Evolutionary conservation across 345 rosid genomes (phyloP).

Genomic region (Aquilaria sinensis): DNA sequence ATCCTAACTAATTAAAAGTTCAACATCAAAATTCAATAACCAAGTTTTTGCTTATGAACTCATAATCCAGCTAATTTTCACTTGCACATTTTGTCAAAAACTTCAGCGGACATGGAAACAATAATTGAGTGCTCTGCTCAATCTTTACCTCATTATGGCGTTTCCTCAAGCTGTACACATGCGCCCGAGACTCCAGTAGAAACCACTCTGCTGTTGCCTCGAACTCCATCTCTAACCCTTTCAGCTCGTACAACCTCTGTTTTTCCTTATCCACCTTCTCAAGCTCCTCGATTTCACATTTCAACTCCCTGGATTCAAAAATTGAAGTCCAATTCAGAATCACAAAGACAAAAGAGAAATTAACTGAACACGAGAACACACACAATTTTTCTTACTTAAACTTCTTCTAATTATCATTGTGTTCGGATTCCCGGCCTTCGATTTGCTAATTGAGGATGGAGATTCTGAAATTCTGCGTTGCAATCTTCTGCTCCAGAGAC

Average conservation of each 20-base stretch:
- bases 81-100: too few relatives aligned
- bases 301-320: slow-evolving; percentile 39
- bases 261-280: slow-evolving; percentile 46
- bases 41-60: too few relatives aligned
- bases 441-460: slow-evolving; percentile 42
- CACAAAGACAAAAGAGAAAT: not conserved
- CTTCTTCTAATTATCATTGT: slow-evolving; percentile 20
- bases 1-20: too few relatives aligned
- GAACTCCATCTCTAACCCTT: slow-evolving; percentile 47
- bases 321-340: not conserved
- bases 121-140: not conserved
- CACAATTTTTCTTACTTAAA: slow-evolving; percentile 27
- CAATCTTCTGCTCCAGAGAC: slow-evolving; percentile 45
- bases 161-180: slow-evolving; percentile 31
- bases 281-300: slow-evolving; percentile 48
- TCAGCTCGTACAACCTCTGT: slow-evolving; percentile 38
- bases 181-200: slow-evolving; percentile 23
- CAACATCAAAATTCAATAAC: too few relatives aligned
- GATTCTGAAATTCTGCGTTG: slow-evolving; percentile 48
- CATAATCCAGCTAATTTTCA: too few relatives aligned
- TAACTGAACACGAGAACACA: not conserved
- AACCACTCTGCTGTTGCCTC: slow-evolving; percentile 29
- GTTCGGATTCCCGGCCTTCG: slow-evolving; percentile 31
- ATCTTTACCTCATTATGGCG: slow-evolving; percentile 29
- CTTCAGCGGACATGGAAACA: too few relatives aligned